Evolutionary conservation across 768 basidiomycete genomes (phyloP), one percentile per base, ranked within the genome.

Genomic region (Boletus rufocinnamomeus): DNA sequence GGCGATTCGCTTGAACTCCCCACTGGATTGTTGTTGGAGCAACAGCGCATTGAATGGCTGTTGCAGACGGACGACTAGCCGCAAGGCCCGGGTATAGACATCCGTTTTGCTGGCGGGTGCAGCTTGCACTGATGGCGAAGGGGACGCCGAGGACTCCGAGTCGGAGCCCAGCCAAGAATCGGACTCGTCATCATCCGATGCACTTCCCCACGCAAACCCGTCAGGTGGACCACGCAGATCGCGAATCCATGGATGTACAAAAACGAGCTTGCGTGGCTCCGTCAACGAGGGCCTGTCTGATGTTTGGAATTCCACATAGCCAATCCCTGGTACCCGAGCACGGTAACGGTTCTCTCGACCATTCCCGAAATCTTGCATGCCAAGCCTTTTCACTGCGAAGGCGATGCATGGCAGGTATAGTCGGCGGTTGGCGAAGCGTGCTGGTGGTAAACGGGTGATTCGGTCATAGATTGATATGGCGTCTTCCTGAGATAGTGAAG

Each of bases 1-100:
- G 37, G 50, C 55, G 21, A 60, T 25, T 46, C 59, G 69, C 32
- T 66, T 74, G 74, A 59, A 38, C 11, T 41, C 21, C 3, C 37
- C 47, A 21, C 17, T n/a, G 0, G 41, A 13, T 35, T 62, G 54
- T n/a, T 56, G 54, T 28, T 44, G 44, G 30, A 62, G 54, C 30
- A 62, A 25, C 13, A 59, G 25, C 19, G 30, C 49, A 2, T 25
- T 34, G 48, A 61, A 58, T 7, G 48, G 54, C 21, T 60, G 54
- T 45, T 27, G 43, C 17, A 60, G 54, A 51, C 32, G 45, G 9
- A 25, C 57, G 19, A 62, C 13, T 21, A 62, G 27, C 49, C 52
- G 57, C 27, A 54, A 35, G 19, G 53, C 49, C 37, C 17, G 37
- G 17, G 16, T 37, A 37, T 37, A 8, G 37, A 17, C 37, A 7